Conservation (phyloP, 2,329 filamentous ascomycete genomes). For the Gliomastix tumulicola region DNA sequence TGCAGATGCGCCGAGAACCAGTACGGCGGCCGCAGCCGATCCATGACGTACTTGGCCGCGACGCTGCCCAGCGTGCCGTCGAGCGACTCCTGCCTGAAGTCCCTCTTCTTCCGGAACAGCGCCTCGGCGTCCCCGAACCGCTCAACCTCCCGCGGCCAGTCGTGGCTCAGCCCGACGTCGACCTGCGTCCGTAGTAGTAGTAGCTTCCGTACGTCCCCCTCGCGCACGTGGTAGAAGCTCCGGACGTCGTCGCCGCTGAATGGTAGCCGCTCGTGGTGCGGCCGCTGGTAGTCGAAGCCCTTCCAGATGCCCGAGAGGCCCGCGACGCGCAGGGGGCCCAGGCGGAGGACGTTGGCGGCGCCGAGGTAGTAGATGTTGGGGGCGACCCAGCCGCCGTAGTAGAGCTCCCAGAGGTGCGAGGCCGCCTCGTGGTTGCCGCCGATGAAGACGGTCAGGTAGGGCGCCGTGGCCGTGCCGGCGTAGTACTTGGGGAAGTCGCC, state of each 20-base stretch:
- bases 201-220: constrained; percentile 86
- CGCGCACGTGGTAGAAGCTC: constrained; percentile 83
- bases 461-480: constrained; percentile 66
- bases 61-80: constrained; percentile 71
- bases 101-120: constrained; percentile 67
- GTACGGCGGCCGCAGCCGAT: constrained; percentile 71
- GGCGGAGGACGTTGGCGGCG: constrained; percentile 77
- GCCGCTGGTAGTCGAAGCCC: constrained; percentile 75
- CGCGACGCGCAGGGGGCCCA: constrained; percentile 81
- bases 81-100: constrained; percentile 69
- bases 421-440: constrained; percentile 94
- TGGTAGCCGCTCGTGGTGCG: constrained; percentile 79
- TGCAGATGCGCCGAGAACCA: constrained; percentile 97
- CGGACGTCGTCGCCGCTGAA: constrained; percentile 72
- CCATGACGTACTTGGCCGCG: constrained; percentile 74
- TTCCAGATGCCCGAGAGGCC: constrained; percentile 96
- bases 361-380: constrained; percentile 97
- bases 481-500: constrained; percentile 96
- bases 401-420: constrained; percentile 84
- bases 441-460: constrained; percentile 86
- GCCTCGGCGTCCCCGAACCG: constrained; percentile 61
- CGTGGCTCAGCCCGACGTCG: constrained; percentile 87
- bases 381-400: constrained; percentile 94
- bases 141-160: constrained; percentile 87
- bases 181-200: constrained; percentile 79